phyloP scores from a whole-genome alignment of 768 basidiomycete species.

The Collybia mongolica region DNA sequence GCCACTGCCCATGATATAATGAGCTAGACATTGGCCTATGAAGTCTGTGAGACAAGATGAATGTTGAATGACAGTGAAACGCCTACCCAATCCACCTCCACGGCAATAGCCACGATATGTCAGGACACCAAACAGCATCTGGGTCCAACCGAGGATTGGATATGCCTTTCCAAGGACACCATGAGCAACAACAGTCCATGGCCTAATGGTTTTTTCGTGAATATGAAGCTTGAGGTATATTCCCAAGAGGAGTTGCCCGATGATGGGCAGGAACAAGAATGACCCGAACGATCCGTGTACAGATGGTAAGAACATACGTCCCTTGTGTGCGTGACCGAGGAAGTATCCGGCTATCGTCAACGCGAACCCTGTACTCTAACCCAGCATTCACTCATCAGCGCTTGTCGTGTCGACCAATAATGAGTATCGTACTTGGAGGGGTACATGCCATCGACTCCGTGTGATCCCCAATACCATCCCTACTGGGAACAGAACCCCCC shows the following conservation, averaged over 20 bases:
- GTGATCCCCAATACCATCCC: constrained; percentile 77
- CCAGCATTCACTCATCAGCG: not conserved
- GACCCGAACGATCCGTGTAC: constrained; percentile 72
- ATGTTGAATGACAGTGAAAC: not conserved
- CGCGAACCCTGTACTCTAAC: constrained; percentile 62
- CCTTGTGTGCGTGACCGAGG: constrained; percentile 85
- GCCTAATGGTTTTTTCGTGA: constrained; percentile 71
- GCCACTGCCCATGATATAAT: constrained; percentile 88
- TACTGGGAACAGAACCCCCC: constrained; percentile 86
- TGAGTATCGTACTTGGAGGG: constrained; percentile 62
- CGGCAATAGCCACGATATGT: constrained; percentile 77
- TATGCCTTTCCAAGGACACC: constrained; percentile 82
- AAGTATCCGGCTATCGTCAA: constrained; percentile 73
- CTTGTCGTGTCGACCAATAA: not conserved
- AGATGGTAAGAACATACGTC: constrained; percentile 72
- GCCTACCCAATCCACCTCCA: constrained; percentile 60
- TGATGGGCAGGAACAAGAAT: constrained; percentile 63
- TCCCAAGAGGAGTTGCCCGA: constrained; percentile 67
- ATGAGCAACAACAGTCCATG: constrained; percentile 68
- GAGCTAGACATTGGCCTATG: constrained; percentile 78
- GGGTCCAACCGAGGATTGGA: constrained; percentile 85
- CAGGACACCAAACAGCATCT: constrained; percentile 85
- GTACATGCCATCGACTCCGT: constrained; percentile 90
- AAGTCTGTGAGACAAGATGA: constrained; percentile 1
- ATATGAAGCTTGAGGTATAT: constrained; percentile 93